Base-by-base conservation (phyloP, 305 asterid species). In the Fraxinus angustifolia region DNA sequence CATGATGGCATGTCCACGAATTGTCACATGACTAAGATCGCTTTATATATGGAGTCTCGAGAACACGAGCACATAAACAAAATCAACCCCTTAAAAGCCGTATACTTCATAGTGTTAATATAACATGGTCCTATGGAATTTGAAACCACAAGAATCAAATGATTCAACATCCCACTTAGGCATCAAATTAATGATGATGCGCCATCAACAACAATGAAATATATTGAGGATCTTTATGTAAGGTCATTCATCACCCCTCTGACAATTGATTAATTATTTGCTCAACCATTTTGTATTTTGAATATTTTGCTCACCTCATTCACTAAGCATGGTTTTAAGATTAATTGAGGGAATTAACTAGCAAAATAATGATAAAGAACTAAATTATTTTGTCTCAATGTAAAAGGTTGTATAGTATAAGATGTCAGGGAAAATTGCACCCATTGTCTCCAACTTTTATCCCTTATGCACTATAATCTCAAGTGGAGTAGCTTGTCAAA, bases 161-260 rank as follows among this genome's bases (percentile, higher is more conserved):
- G 30, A 58, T 58, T 58, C 30, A 19, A 58, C 30, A 58, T 58
- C 19, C 30, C 70, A 58, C 70, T 58, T 17, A 8, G 23, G 70
- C 30, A 21, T 58, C 30, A 17, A 58, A 17, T 56, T 56, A 19
- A 58, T 19, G 30, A 58, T 58, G 30, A 17, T 58, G 68, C 21
- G 60, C 77, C 84, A 84, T 82, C 82, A 81, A 78, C 80, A 77
- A 21, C 58, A 42, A 73, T 42, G 68, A 34, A 21, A 81, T 67
- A 81, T 84, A 78, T 74, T 81, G 81, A 72, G 48, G 62, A 77
- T 84, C 78, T 81, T 81, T 84, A 45, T 78, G 85, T 81, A 4
- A 76, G 75, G 87, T 78, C 81, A 8, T 23, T 53, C 60, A 73
- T 38, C 82, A 79, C 45, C 5, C 26, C 16, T 40, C 38, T 28